Conservation (phyloP, 108 stramenopile genomes). For the Aureococcus anophagefferens region DNA sequence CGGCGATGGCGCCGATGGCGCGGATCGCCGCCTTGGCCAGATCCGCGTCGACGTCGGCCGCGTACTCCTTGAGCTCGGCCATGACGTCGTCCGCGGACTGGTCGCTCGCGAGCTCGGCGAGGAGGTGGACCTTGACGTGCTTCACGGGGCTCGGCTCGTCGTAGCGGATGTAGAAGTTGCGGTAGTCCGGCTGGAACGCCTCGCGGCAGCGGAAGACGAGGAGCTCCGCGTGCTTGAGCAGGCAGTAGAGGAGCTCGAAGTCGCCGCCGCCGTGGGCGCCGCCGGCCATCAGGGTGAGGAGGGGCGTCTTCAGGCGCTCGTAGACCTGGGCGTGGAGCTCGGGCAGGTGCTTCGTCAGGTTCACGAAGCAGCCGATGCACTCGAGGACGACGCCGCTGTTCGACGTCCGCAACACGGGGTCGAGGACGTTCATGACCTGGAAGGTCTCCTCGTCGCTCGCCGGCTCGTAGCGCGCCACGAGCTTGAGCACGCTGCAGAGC, state of each 20-base stretch:
- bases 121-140: slow-evolving; percentile 78
- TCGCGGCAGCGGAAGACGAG: slow-evolving; percentile 82
- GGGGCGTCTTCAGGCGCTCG: slow-evolving; percentile 77
- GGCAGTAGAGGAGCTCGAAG: slow-evolving; percentile 71
- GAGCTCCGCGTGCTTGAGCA: slow-evolving; percentile 83
- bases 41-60: slow-evolving; percentile 63
- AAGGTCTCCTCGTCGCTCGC: slow-evolving; percentile 76
- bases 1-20: slow-evolving; percentile 77
- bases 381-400: slow-evolving; percentile 89
- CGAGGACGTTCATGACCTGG: slow-evolving; percentile 97
- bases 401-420: slow-evolving; percentile 84
- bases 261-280: slow-evolving; percentile 37
- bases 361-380: slow-evolving; percentile 81
- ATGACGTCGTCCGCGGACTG: slow-evolving; percentile 84
- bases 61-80: slow-evolving; percentile 84
- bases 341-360: slow-evolving; percentile 52
- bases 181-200: slow-evolving; percentile 90
- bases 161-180: slow-evolving; percentile 90
- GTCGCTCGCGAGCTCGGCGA: slow-evolving; percentile 77
- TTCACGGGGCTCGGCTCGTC: slow-evolving; percentile 90
- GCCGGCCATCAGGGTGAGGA: slow-evolving; percentile 80
- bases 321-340: slow-evolving; percentile 77
- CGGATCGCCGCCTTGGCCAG: slow-evolving; percentile 73
- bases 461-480: slow-evolving; percentile 84
- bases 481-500: slow-evolving; percentile 75